Evolutionary conservation across 2,329 filamentous ascomycete species (phyloP).

Genomic region (Chaetomiaceae sp.): DNA sequence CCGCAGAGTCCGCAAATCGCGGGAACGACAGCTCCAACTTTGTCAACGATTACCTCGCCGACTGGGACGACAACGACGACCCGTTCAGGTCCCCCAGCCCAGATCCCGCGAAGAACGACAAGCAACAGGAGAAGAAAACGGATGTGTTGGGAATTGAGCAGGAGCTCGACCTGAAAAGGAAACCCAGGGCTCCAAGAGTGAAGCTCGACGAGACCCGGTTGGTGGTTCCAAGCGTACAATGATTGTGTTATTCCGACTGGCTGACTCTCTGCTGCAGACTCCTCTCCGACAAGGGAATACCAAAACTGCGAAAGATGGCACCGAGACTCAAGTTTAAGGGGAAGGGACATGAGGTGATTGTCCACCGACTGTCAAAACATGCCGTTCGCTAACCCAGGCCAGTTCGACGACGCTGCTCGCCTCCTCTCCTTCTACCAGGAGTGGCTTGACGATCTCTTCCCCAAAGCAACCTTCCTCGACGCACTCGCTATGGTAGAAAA

Average conservation of each 20-base stretch:
- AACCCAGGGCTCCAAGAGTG: constrained; percentile 63
- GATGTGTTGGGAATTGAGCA: constrained; percentile 73
- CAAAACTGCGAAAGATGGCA: constrained; percentile 68
- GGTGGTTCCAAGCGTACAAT: not conserved
- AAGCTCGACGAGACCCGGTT: constrained; percentile 83
- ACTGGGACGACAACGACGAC: constrained; percentile 43
- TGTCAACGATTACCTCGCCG: constrained; percentile 72
- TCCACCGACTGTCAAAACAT: not conserved
- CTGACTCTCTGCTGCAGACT: constrained; percentile 49
- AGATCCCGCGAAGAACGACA: constrained; percentile 26
- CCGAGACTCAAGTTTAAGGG: constrained; percentile 76
- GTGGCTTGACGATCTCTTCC: constrained; percentile 95
- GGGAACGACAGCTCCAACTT: constrained; percentile 51
- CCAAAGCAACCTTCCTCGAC: constrained; percentile 89
- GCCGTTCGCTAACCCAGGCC: not conserved
- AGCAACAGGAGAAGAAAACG: constrained; percentile 44
- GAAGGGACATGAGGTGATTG: constrained; percentile 79
- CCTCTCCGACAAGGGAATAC: constrained; percentile 78
- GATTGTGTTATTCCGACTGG: not conserved
- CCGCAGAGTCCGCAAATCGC: constrained; percentile 18
- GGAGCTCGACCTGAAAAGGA: constrained; percentile 76
- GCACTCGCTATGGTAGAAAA: constrained; percentile 89
- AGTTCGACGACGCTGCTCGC: constrained; percentile 79
- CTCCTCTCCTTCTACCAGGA: constrained; percentile 89
- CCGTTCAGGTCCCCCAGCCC: constrained; percentile 46